phyloP scores from a whole-genome alignment of 2,329 filamentous ascomycete species.

The Colletotrichum sp. region DNA sequence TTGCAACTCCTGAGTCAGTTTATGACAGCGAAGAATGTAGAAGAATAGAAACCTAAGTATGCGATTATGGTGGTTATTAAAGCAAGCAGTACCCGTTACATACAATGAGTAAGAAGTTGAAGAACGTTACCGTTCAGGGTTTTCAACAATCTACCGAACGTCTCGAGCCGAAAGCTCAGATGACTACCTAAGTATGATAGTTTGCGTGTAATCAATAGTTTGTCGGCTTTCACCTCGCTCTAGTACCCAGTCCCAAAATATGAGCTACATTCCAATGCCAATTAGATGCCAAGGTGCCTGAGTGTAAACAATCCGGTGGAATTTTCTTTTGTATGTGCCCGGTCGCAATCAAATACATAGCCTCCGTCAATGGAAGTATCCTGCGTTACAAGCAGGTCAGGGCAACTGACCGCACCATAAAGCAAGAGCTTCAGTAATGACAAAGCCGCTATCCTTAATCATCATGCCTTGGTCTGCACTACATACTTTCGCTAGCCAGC shows the following conservation, averaged over 20 bases:
- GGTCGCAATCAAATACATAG: too few species aligned
- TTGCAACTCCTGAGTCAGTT: too few species aligned
- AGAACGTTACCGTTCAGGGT: neutral
- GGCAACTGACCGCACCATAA: neutral
- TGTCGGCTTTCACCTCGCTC: neutral
- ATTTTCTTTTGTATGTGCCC: neutral
- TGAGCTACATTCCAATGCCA: neutral
- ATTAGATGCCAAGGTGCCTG: neutral
- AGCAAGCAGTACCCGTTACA: neutral
- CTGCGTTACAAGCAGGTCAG: neutral
- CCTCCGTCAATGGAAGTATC: neutral
- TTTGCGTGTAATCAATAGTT: accelerated
- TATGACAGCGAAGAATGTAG: neutral
- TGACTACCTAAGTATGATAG: neutral
- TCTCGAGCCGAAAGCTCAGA: neutral
- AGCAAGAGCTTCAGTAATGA: neutral
- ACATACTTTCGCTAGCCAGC: neutral
- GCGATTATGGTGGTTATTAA: neutral
- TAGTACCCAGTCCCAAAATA: neutral
- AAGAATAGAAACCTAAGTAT: neutral
- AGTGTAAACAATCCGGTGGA: neutral
- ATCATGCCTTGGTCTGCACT: neutral
- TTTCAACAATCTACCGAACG: accelerated
- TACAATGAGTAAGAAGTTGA: accelerated
- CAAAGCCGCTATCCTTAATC: neutral